These are phyloP conservation scores for Verticillium tricorpus DNA, from an alignment of 2,329 filamentous ascomycete species.

Conservation along the genomic window DNA sequence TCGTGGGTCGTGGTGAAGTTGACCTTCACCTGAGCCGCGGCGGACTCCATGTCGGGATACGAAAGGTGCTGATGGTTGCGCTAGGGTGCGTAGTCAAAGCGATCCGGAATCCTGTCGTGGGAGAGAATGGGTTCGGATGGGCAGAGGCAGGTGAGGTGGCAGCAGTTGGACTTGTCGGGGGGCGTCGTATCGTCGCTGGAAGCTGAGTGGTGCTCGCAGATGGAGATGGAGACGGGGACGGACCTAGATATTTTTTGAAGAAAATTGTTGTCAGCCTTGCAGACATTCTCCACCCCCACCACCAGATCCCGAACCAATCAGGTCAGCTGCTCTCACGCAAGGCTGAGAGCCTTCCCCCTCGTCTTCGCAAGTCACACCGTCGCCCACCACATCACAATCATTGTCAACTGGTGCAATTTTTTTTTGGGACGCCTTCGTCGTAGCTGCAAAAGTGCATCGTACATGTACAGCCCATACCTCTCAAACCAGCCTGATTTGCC, in stretches of 20 bases:
- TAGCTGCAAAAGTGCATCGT: background rate
- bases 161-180: background rate
- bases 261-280: conserved; percentile 13
- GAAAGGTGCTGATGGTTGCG: background rate
- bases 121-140: background rate
- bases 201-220: background rate
- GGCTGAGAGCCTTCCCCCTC: background rate
- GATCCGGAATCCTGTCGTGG: background rate
- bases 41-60: conserved; percentile 27
- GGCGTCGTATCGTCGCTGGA: background rate
- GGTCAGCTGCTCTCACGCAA: background rate
- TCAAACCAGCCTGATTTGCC: background rate
- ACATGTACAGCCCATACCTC: background rate
- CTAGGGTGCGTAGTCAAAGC: background rate
- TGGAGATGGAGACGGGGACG: conserved; percentile 1
- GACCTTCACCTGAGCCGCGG: conserved; percentile 56
- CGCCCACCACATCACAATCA: too few species aligned
- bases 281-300: conserved; percentile 10
- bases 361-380: background rate
- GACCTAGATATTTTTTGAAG: conserved; percentile 9
- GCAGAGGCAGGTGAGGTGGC: background rate
- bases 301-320: conserved; percentile 1
- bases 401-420: background rate
- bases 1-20: conserved; percentile 61
- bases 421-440: background rate